Conservation (phyloP, 1,284 basidiomycete species). For the Trichosporon sp. region DNA sequence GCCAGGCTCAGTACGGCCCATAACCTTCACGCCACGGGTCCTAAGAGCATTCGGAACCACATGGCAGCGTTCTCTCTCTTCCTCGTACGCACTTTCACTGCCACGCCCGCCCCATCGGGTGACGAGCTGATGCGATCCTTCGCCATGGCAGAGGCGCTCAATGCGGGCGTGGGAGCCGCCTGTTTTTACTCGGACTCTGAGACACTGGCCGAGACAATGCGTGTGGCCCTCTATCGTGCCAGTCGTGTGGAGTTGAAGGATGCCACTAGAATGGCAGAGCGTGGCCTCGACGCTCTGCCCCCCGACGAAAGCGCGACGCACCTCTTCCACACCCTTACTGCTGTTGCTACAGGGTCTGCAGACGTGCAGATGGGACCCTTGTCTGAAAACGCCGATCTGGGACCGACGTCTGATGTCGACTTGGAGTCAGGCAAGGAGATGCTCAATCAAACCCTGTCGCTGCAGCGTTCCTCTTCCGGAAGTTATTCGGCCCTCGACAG, state of each 20-base stretch:
- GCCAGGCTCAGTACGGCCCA: constrained; percentile 4
- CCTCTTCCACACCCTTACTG: not conserved
- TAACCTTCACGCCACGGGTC: not conserved
- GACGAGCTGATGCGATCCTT: constrained; percentile 5
- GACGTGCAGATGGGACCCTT: too few relatives aligned
- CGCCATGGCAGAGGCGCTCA: constrained; percentile 9
- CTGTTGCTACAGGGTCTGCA: not conserved
- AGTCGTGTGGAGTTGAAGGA: not conserved
- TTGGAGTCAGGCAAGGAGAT: too few relatives aligned
- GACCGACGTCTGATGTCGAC: too few relatives aligned
- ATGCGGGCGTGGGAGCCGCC: constrained; percentile 3
- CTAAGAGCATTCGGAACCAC: constrained; percentile 12
- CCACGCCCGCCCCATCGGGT: not conserved
- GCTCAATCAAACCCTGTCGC: too few relatives aligned
- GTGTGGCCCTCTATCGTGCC: constrained; percentile 3
- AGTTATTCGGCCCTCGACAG: too few relatives aligned
- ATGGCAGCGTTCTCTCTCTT: constrained; percentile 11
- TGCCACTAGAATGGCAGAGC: constrained; percentile 8
- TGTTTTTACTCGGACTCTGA: constrained; percentile 5
- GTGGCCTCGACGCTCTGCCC: constrained; percentile 3
- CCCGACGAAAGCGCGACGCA: not conserved
- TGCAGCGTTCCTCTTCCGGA: too few relatives aligned
- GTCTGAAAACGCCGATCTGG: too few relatives aligned
- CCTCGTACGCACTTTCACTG: not conserved
- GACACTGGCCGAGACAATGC: constrained; percentile 7